Evolutionary conservation across 768 basidiomycete genomes (phyloP).

Genomic region (Lactifluus piperatus): DNA sequence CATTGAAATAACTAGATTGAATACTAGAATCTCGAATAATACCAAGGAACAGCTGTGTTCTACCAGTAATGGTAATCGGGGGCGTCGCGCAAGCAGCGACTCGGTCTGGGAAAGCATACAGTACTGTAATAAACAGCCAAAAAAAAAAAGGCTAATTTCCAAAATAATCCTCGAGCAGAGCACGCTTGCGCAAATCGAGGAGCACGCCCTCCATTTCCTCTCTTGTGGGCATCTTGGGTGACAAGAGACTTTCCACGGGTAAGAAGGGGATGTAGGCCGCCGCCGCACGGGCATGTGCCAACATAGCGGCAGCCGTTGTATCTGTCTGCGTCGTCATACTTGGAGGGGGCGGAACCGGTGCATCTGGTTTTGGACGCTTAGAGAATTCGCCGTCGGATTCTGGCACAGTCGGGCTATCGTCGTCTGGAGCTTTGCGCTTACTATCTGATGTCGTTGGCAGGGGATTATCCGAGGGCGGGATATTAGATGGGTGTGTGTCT

Average conservation of each 20-base stretch:
- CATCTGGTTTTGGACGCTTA: conserved; percentile 28
- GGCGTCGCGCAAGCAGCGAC: background rate
- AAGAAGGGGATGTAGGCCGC: conserved; percentile 69
- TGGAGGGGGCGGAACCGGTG: conserved; percentile 8
- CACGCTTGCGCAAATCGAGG: conserved; percentile 69
- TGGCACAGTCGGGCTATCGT: conserved; percentile 32
- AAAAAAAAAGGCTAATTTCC: conserved; percentile 29
- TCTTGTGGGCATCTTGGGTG: conserved; percentile 65
- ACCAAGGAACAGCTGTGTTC: background rate
- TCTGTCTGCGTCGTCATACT: conserved; percentile 4
- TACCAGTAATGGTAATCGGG: background rate
- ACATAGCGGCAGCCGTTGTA: conserved; percentile 23
- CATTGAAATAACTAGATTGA: background rate
- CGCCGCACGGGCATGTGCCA: conserved; percentile 43
- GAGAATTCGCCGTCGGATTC: conserved; percentile 25
- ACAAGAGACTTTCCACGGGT: conserved; percentile 58
- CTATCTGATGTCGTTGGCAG: conserved; percentile 25
- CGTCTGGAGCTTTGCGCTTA: conserved; percentile 51
- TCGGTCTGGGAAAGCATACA: background rate
- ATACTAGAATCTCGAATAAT: conserved; percentile 1
- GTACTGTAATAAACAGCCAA: too few relatives aligned
- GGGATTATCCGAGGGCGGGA: conserved; percentile 22
- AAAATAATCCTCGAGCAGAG: conserved; percentile 72
- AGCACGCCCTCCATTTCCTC: conserved; percentile 75
- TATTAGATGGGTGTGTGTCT: conserved; percentile 20